Percentiles rank a stretch among this genome's conserved stretches.
Evolutionary conservation across 1,284 basidiomycete genomes (phyloP).

Genomic region (Ceratobasidium sp.): DNA sequence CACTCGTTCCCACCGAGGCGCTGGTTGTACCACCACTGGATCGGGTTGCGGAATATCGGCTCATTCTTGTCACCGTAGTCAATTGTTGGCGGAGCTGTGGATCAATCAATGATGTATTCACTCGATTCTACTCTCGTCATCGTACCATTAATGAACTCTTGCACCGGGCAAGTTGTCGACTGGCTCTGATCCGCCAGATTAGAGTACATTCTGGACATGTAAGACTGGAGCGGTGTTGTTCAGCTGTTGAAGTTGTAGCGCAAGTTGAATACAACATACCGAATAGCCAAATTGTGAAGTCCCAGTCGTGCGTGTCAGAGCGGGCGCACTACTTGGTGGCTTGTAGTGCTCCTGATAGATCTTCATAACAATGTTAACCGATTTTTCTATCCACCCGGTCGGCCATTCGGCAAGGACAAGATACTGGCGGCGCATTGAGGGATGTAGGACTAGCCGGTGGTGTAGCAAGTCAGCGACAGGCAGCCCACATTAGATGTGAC

Average conservation of each 20-base stretch:
- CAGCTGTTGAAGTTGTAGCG: not conserved
- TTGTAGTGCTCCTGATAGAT: not conserved
- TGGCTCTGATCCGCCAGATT: not conserved
- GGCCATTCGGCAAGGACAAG: not conserved
- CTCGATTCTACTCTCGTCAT: not conserved
- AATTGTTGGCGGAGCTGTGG: not conserved
- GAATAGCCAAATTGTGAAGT: conserved; percentile 3
- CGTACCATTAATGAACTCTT: not conserved
- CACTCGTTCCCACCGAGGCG: not conserved
- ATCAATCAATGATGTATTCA: too few species aligned
- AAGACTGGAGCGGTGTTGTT: not conserved
- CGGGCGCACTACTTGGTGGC: not conserved
- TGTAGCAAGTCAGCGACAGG: not conserved
- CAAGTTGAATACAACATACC: not conserved
- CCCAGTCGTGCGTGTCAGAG: too few species aligned
- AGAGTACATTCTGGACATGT: not conserved
- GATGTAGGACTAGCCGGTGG: not conserved
- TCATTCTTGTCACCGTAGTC: not conserved
- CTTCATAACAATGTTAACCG: not conserved
- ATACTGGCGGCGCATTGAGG: not conserved
- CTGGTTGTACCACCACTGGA: conserved; percentile 14
- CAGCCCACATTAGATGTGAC: too few species aligned
- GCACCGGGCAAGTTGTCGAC: not conserved
- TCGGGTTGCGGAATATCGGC: not conserved
- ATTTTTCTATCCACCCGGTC: not conserved